Percentiles rank a stretch among this genome's conserved stretches.
Conservation (phyloP, 805 yeast genomes). For the Hanseniaspora clermontiae region DNA sequence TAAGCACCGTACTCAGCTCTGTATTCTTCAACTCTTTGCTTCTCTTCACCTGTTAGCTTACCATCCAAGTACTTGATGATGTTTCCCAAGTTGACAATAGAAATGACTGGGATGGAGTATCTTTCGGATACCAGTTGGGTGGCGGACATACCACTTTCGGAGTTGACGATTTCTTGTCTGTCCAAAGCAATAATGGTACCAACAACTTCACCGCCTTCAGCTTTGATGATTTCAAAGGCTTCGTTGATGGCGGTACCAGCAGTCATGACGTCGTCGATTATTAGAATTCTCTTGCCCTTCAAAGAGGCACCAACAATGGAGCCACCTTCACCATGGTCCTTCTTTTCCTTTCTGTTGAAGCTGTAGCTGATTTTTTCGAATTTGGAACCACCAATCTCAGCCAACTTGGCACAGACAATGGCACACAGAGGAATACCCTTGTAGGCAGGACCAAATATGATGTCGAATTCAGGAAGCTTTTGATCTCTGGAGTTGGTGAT, state of each 20-base stretch:
- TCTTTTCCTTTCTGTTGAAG: slow-evolving; percentile 92
- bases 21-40: slow-evolving; percentile 47
- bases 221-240: slow-evolving; percentile 66
- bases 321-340: slow-evolving; percentile 98
- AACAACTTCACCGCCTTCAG: slow-evolving; percentile 59
- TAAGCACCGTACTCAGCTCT: slow-evolving; percentile 31
- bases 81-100: slow-evolving; percentile 66
- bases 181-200: slow-evolving; percentile 88
- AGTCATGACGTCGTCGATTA: slow-evolving; percentile 94
- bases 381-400: slow-evolving; percentile 75
- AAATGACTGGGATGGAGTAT: slow-evolving; percentile 69
- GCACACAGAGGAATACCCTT: slow-evolving; percentile 96
- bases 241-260: slow-evolving; percentile 97
- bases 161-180: slow-evolving; percentile 80
- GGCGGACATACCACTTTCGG: slow-evolving; percentile 47
- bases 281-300: slow-evolving; percentile 58
- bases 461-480: slow-evolving; percentile 73
- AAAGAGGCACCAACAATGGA: slow-evolving; percentile 75
- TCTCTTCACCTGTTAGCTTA: slow-evolving; percentile 46
- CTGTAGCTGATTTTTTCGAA: slow-evolving; percentile 68
- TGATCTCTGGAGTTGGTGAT: slow-evolving; percentile 32
- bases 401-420: slow-evolving; percentile 78
- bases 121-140: slow-evolving; percentile 63
- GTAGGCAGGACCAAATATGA: slow-evolving; percentile 93
- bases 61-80: slow-evolving; percentile 51